A percentile compares a stretch with the other conserved stretches of the same genome.
These are phyloP conservation scores for Fusarium newnesense DNA, from an alignment of 2,329 filamentous ascomycete species.

Conservation along the genomic window DNA sequence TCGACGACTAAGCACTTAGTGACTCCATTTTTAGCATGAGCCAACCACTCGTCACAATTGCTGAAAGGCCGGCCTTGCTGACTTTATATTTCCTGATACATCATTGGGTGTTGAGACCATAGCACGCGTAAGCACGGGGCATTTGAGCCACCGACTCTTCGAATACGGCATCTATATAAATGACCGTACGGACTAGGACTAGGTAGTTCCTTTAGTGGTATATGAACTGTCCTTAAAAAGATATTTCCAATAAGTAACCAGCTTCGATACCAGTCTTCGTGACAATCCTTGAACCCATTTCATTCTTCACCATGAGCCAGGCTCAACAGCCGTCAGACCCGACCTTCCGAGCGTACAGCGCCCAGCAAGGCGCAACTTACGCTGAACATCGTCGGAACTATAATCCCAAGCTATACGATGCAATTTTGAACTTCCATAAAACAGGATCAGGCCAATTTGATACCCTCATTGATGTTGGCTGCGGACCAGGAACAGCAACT, in stretches of 20 bases:
- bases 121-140: neutral
- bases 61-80: neutral
- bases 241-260: neutral
- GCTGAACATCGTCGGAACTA: neutral
- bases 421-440: neutral
- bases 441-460: neutral
- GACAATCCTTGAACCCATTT: too few species aligned
- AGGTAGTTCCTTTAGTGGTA: fast-evolving
- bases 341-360: neutral
- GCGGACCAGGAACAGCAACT: slow-evolving; percentile 1
- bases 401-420: neutral
- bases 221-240: neutral
- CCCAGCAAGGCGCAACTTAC: neutral
- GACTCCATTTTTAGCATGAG: neutral
- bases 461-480: neutral
- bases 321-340: neutral
- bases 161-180: neutral
- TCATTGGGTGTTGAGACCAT: neutral
- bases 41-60: neutral
- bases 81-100: neutral
- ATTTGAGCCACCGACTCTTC: neutral
- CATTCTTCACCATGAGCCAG: neutral
- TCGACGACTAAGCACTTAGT: neutral
- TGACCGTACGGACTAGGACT: neutral
- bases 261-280: fast-evolving